Evolutionary conservation across 176 grass and related monocot species (phyloP), one percentile per base, ranked within the genome.

Genomic region (Rhynchospora pubera): DNA sequence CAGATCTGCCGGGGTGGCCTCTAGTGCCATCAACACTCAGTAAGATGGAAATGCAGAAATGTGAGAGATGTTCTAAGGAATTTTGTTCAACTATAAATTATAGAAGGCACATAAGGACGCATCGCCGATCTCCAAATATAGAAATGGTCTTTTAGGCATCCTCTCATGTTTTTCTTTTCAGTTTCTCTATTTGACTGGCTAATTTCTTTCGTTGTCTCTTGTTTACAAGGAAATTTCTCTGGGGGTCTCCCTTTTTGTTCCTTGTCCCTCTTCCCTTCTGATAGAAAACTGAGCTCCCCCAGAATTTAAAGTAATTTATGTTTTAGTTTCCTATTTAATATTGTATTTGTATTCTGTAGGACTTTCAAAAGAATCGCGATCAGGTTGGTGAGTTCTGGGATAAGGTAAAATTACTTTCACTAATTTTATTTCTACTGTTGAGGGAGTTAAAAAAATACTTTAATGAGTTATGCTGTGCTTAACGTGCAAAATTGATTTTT

Each of bases 361-460:
- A 94, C 84, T 98, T 93, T 77, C 81, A 67, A 4, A 98, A 91
- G 85, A 98, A 98, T 19, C 90, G 90, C 71, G 87, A 98, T 14
- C 78, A 77, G 39, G n/a, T 98, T 34, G 90, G 88, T 28, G 32
- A 78, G 24, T 98, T 93, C 78, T 98, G 95, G 95, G 86, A 94
- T 32, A 94, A 91, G 88, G 95, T 98, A 91, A 88, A 83, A 83
- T 42, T 75, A 39, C 75, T 30, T 85, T 30, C 8, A 57, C 26
- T 48, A 32, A 80, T 76, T 70, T 71, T 14, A 65, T 82, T 30
- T 48, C 46, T 76, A 65, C 19, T 64, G 15, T 86, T 86, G 50
- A 21, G 16, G 30, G 42, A 28, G 26, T 52, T 70, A 26, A 84
- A 42, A 84, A 39, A 67, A 44, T 56, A 9, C 51, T 61, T 75